Base-by-base conservation (phyloP, 495 filamentous ascomycete genomes). In the Acidomyces sp. region DNA sequence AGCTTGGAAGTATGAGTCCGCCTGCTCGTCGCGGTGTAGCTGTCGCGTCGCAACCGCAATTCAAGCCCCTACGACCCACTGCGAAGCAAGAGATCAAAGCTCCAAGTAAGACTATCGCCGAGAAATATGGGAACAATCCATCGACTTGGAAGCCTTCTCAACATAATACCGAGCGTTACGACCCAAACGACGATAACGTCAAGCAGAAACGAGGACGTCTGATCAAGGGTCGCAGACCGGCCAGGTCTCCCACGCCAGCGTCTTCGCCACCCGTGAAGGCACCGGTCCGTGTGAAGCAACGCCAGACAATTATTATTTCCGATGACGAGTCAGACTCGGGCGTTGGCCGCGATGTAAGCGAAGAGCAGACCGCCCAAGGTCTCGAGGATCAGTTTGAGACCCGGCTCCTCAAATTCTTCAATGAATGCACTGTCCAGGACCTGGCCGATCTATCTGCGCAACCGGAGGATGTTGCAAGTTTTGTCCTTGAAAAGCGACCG, bases 341-440 rank as follows among this genome's bases (percentile, higher is more conserved):
- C 44, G 72, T 72, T 26, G 70, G 64, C 19, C 52, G 63, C 3
- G 65, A 61, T 5, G 60, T 55, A n/a, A 60, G 58, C 12, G 61
- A 61, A 30, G 51, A 58, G 20, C 55, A 54, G 28, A 53, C 58
- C 2, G 53, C 62, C 43, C 55, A 56, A 6, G 60, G 62, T 20
- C 43, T 15, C 5, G 31, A 41, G 20, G 25, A 16, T 12, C 19
- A 33, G 21, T 32, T 75, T 26, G 72, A 80, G 17, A 41, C 39
- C 4, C 72, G 71, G 34, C 73, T 94, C 1, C 62, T 96, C 13
- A 67, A 74, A 0, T 93, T 84, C 55, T 74, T 97, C 60, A 96
- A 97, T 54, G 77, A 67, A 0, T 90, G 83, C 59, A 68, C 71
- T 2, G 60, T 66, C 12, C 66, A 76, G 19, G 78, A 83, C 33